Evolutionary conservation across 345 rosid genomes (phyloP).

Genomic region (Gossypium australe): DNA sequence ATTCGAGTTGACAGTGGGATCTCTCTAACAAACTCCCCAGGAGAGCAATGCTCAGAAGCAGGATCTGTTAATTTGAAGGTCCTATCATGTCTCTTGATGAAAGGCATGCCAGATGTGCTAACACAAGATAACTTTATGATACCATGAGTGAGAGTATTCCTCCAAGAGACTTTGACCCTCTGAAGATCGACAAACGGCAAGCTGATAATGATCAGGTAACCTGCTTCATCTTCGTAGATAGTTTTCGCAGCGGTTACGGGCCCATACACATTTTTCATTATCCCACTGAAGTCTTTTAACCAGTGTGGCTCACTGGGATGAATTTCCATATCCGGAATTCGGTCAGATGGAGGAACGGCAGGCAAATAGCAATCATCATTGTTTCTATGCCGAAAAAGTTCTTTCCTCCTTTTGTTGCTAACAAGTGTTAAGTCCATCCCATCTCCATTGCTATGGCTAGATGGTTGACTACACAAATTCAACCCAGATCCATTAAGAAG

Average conservation of each 20-base stretch:
- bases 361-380: constrained; percentile 57
- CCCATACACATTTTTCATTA: constrained; percentile 68
- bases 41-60: constrained; percentile 92
- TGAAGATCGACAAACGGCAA: constrained; percentile 89
- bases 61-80: constrained; percentile 93
- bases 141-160: constrained; percentile 74
- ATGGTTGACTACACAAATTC: constrained; percentile 69
- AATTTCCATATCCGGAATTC: constrained; percentile 43
- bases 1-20: constrained; percentile 78
- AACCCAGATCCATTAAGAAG: constrained; percentile 80
- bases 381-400: constrained; percentile 55
- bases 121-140: constrained; percentile 78
- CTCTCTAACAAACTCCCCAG: constrained; percentile 92
- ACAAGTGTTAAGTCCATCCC: constrained; percentile 63
- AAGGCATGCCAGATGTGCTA: constrained; percentile 72
- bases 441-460: constrained; percentile 57
- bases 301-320: constrained; percentile 71
- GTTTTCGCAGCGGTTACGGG: constrained; percentile 97
- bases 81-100: constrained; percentile 79
- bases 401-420: constrained; percentile 73
- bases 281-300: constrained; percentile 77
- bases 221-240: constrained; percentile 79
- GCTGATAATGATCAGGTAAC: constrained; percentile 77
- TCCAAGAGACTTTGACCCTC: constrained; percentile 94
- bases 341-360: constrained; percentile 39